Evolutionary conservation across 192 early-diverging fungal genomes (phyloP).

Genomic region (Coemansia sp.): DNA sequence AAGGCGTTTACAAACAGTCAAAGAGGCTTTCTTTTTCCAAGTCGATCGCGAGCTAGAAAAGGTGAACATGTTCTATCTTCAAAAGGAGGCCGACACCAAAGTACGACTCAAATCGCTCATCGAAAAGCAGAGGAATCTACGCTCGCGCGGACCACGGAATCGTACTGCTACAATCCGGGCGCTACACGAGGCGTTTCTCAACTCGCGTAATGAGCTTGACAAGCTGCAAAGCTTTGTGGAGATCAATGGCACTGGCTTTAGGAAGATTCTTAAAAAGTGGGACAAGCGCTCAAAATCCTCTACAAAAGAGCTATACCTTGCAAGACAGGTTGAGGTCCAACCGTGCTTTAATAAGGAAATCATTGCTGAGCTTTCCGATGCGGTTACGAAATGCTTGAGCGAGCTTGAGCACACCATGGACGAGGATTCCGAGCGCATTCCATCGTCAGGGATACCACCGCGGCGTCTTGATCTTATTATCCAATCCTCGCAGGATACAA

Average conservation of each 20-base stretch:
- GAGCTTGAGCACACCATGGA: constrained; percentile 72
- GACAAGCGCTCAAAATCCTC: constrained; percentile 97
- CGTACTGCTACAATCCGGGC: constrained; percentile 63
- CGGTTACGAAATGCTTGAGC: constrained; percentile 65
- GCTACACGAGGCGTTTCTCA: constrained; percentile 85
- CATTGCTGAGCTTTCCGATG: constrained; percentile 86
- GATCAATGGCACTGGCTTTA: constrained; percentile 92
- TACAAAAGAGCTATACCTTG: constrained; percentile 97
- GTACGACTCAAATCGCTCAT: constrained; percentile 81
- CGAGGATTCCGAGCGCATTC: constrained; percentile 27
- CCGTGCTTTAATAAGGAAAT: constrained; percentile 96
- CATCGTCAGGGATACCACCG: constrained; percentile 20
- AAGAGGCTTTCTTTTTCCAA: constrained; percentile 96
- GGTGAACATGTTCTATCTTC: constrained; percentile 94
- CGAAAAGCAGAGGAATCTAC: constrained; percentile 72
- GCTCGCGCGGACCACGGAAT: constrained; percentile 55
- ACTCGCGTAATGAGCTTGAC: constrained; percentile 89
- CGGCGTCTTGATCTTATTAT: constrained; percentile 32
- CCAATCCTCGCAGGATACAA: constrained; percentile 32
- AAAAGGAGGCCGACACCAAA: constrained; percentile 93
- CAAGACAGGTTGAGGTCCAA: constrained; percentile 96
- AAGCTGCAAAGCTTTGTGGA: constrained; percentile 99
- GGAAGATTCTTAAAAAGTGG: constrained; percentile 99
- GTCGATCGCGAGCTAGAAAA: constrained; percentile 98
- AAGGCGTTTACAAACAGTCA: constrained; percentile 73